These are phyloP conservation scores for Colletotrichum tanaceti DNA, from an alignment of 2,329 filamentous ascomycete genomes.

Conservation along the genomic window DNA sequence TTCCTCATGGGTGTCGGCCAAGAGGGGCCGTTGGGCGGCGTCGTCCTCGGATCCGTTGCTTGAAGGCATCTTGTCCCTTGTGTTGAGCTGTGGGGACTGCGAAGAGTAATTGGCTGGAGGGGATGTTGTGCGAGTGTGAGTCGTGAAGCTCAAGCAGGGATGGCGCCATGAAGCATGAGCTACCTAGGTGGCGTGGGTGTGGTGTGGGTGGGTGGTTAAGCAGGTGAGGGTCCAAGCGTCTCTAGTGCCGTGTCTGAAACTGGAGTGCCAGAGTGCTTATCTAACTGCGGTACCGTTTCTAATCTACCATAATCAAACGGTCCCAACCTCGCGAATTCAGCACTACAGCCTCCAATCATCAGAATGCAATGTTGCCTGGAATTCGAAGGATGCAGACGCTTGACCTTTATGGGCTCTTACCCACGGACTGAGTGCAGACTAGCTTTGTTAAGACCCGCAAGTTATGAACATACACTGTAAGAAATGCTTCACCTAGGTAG, in stretches of 20 bases:
- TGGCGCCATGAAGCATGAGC: slow-evolving; percentile 22
- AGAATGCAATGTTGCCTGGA: too few relatives aligned
- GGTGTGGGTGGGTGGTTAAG: too few relatives aligned
- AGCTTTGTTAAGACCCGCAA: too few relatives aligned
- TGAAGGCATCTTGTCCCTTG: slow-evolving; percentile 21
- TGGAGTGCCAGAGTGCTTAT: background rate
- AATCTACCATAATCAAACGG: background rate
- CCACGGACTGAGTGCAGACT: too few relatives aligned
- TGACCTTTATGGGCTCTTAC: too few relatives aligned
- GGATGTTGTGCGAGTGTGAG: slow-evolving; percentile 14
- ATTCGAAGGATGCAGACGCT: too few relatives aligned
- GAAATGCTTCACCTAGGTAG: too few relatives aligned
- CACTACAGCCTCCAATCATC: too few relatives aligned
- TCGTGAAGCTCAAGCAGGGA: slow-evolving; percentile 22
- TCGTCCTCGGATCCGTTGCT: slow-evolving; percentile 17
- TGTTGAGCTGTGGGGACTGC: background rate
- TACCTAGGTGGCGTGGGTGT: too few relatives aligned
- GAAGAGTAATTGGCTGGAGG: slow-evolving; percentile 5
- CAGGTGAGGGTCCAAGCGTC: background rate
- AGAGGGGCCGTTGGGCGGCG: slow-evolving; percentile 22
- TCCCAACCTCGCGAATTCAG: background rate
- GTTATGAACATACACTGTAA: too few relatives aligned
- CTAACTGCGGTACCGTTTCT: background rate
- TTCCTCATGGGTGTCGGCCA: slow-evolving; percentile 34
- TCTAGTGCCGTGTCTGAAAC: background rate